Evolutionary conservation across 768 basidiomycete species (phyloP).

Genomic region (Phaffia tasmanica): DNA sequence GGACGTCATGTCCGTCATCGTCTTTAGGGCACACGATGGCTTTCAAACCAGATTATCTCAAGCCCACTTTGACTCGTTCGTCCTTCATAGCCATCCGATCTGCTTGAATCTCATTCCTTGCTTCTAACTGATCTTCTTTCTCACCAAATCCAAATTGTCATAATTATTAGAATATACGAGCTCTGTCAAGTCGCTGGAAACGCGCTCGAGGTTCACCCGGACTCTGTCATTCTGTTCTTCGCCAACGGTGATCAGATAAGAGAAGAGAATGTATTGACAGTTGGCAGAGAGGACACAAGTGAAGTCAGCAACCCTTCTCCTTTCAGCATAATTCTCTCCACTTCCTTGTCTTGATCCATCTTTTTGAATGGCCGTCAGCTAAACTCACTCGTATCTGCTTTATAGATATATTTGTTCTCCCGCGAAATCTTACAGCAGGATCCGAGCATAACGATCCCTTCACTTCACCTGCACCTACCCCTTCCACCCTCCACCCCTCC

Average conservation of each 20-base stretch:
- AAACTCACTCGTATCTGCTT: not conserved
- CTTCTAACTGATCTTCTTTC: not conserved
- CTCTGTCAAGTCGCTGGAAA: not conserved
- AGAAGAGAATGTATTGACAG: slow-evolving; percentile 14
- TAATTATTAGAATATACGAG: not conserved
- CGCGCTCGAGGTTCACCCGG: not conserved
- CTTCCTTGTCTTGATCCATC: not conserved
- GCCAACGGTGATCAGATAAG: slow-evolving; percentile 18
- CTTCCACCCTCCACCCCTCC: not conserved
- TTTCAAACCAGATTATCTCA: not conserved
- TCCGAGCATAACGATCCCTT: not conserved
- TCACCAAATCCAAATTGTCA: not conserved
- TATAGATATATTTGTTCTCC: slow-evolving; percentile 17
- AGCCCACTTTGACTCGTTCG: slow-evolving; percentile 7
- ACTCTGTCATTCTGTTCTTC: slow-evolving; percentile 11
- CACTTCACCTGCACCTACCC: not conserved
- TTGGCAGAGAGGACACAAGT: slow-evolving; percentile 3
- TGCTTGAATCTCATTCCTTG: not conserved
- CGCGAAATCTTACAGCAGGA: slow-evolving; percentile 9
- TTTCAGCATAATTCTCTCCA: not conserved
- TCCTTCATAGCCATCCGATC: not conserved
- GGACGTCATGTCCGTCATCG: no score
- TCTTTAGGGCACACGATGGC: no score
- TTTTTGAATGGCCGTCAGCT: not conserved
- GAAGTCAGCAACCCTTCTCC: slow-evolving; percentile 1